A percentile compares a stretch with the other conserved stretches of the same genome.
Evolutionary conservation across 129 eudicot genomes (phyloP).

Genomic region (Solidago caesia): DNA sequence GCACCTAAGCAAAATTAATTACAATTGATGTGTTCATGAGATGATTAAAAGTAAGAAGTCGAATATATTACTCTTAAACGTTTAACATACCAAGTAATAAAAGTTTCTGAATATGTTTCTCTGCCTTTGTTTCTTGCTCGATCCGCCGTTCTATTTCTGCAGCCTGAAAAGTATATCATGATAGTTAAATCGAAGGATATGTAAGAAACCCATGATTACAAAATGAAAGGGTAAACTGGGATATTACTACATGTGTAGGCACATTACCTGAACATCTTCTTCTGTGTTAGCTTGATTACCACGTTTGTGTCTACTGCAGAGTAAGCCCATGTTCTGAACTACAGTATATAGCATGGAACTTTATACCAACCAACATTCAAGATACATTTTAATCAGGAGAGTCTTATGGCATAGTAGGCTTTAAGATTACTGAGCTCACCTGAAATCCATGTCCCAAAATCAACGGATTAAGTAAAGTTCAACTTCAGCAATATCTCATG

Average conservation of each 20-base stretch:
- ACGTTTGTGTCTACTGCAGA: conserved; percentile 73
- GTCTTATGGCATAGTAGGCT: conserved; percentile 8
- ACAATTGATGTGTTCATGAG: conserved; percentile 5
- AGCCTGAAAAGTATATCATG: conserved; percentile 42
- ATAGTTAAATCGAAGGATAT: not conserved
- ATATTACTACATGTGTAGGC: conserved; percentile 14
- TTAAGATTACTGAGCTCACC: conserved; percentile 20
- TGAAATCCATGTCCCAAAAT: conserved; percentile 22
- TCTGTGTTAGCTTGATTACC: conserved; percentile 60
- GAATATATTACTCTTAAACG: not conserved
- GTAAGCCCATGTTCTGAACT: conserved; percentile 62
- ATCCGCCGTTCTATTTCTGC: conserved; percentile 95
- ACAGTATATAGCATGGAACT: conserved; percentile 44
- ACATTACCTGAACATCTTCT: conserved; percentile 70
- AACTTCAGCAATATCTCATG: not conserved
- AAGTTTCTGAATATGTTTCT: conserved; percentile 88
- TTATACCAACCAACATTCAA: conserved; percentile 44
- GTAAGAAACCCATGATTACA: conserved; percentile 2
- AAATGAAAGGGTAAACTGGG: conserved; percentile 8
- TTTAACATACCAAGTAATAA: conserved; percentile 66
- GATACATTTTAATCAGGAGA: conserved; percentile 36
- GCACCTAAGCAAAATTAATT: conserved; percentile 51
- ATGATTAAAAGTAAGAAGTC: conserved; percentile 9
- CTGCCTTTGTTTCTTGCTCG: conserved; percentile 96
- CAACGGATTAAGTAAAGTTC: conserved; percentile 16